phyloP scores from a whole-genome alignment of 1,284 basidiomycete species.

The Fomitiporia mediterranea region DNA sequence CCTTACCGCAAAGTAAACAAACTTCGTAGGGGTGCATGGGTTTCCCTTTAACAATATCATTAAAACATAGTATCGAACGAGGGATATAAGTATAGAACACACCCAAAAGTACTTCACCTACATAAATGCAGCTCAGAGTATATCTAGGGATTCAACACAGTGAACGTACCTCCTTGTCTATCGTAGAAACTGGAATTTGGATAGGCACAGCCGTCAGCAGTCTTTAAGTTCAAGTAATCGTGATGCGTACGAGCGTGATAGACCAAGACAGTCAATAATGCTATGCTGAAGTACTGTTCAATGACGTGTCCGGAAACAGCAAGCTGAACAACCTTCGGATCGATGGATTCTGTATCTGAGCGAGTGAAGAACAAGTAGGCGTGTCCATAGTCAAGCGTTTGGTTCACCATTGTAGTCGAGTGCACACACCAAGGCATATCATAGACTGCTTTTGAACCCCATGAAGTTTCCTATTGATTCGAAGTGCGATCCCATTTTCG shows the following conservation, averaged over 20 bases:
- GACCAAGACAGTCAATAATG: not conserved
- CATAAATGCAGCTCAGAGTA: not conserved
- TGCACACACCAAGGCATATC: no score
- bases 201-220: not conserved
- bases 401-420: no score
- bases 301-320: not conserved
- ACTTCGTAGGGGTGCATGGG: not conserved
- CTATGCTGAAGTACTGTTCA: not conserved
- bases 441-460: no score
- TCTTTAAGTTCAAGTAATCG: not conserved
- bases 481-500: no score
- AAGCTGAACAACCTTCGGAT: not conserved
- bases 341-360: not conserved
- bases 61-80: not conserved
- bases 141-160: not conserved
- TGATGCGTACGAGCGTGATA: not conserved
- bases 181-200: not conserved
- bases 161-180: not conserved
- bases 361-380: not conserved
- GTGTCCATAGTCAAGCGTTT: not conserved
- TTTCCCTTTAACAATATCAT: not conserved
- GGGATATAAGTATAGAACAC: not conserved
- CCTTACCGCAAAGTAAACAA: not conserved
- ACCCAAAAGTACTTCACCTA: not conserved
- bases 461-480: no score